Evolutionary conservation across 1,284 basidiomycete genomes (phyloP).

Genomic region (Marasmius tenuissimus): DNA sequence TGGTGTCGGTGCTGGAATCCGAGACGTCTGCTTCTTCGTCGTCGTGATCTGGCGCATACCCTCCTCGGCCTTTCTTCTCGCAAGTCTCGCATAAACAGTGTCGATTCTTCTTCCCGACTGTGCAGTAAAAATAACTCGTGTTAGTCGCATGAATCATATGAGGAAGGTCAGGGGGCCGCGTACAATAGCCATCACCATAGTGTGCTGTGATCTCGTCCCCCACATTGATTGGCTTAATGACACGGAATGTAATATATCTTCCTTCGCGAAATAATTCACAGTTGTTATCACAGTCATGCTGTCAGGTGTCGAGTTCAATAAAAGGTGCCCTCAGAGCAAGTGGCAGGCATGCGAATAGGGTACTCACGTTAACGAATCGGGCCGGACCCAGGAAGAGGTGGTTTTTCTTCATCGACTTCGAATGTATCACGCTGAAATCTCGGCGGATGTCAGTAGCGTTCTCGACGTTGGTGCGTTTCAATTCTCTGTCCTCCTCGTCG

Average conservation of each 20-base stretch:
- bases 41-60: constrained; percentile 60
- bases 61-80: constrained; percentile 74
- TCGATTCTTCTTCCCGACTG: constrained; percentile 83
- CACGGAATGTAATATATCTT: constrained; percentile 86
- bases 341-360: constrained; percentile 6
- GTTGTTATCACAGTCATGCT: constrained; percentile 93
- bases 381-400: constrained; percentile 91
- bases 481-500: constrained; percentile 78
- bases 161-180: constrained; percentile 29
- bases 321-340: constrained; percentile 15
- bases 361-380: constrained; percentile 88
- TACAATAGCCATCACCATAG: constrained; percentile 84
- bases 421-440: constrained; percentile 92
- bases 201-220: constrained; percentile 88
- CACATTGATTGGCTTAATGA: constrained; percentile 74
- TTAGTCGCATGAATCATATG: constrained; percentile 8
- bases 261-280: constrained; percentile 86
- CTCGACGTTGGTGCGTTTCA: constrained; percentile 71
- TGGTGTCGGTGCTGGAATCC: constrained; percentile 24
- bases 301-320: constrained; percentile 21
- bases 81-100: constrained; percentile 91
- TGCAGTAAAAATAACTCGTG: constrained; percentile 9
- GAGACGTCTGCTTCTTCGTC: constrained; percentile 41
- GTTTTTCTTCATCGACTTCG: constrained; percentile 87
- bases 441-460: constrained; percentile 69